Base-by-base conservation (phyloP, 305 asterid species). In the Fraxinus sp. region DNA sequence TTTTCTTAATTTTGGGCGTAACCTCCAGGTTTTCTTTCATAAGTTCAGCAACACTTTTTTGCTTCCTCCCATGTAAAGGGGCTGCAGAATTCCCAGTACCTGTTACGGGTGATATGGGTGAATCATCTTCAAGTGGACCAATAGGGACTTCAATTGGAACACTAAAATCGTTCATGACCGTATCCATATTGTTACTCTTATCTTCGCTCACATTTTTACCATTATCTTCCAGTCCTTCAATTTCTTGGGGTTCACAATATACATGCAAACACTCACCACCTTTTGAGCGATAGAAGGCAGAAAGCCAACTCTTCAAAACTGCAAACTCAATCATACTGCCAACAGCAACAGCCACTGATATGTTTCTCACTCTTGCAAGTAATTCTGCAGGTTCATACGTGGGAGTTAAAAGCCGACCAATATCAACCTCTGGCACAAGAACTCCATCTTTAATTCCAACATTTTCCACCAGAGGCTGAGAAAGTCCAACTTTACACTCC, bases 141-240 rank as follows among this genome's bases (percentile, higher is more conserved):
- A 49, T 52, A 2, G 94, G 92, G 79, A 84, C 89, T 75, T 85
- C 93, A 80, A 80, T 66, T 0, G 93, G 87, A 37, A 84, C 83
- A 26, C 85, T 80, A 14, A 81, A 77, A 71, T 85, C 93, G 80
- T 80, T 82, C 13, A 30, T 5, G 77, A 13, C 59, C 13, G 6
- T 73, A 52, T 55, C 83, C 14, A 8, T 4, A 18, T 10, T 9
- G 11, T 22, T 64, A 64, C 6, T 64, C n/a, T 64, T 64, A 49
- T 49, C 59, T 49, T 14, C 7, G 35, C 14, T 30, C 35, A 10
- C 7, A 35, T 20, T 81, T 70, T 64, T 28, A 43, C 57, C 26
- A 11, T 80, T 84, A 73, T 90, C 97, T 81, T 93, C 99, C 80
- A 95, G 80, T 35, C 95, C 98, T 85, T 92, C 97, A 14, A 94